Conservation (phyloP, 2,329 filamentous ascomycete genomes). For the Nigrograna mackinnonii region DNA sequence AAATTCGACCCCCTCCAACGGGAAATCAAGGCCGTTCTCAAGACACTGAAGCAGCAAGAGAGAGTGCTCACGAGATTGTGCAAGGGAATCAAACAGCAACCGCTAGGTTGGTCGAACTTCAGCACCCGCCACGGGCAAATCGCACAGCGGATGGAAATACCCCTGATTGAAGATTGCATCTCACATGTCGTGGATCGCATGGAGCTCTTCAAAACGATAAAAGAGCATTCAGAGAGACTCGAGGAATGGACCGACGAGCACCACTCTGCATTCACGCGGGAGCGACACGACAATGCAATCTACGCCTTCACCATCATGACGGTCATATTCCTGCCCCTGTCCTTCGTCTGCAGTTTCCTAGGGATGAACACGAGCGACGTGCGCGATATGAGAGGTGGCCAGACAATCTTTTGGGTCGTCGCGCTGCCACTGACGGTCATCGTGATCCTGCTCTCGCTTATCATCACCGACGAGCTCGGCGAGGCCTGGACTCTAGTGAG, state of each 20-base stretch:
- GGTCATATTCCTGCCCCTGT: slow-evolving; percentile 12
- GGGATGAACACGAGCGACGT: slow-evolving; percentile 22
- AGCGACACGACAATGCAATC: slow-evolving; percentile 9
- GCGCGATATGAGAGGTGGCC: slow-evolving; percentile 9
- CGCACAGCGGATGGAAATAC: background rate
- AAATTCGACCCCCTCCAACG: too few species aligned
- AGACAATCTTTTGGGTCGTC: slow-evolving; percentile 21
- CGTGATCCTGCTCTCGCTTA: slow-evolving; percentile 13
- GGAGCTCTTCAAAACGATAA: background rate
- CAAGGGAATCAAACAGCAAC: too few species aligned
- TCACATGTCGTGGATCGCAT: too few species aligned
- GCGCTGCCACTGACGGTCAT: too few species aligned
- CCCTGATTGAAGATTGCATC: background rate
- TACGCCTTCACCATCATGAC: slow-evolving; percentile 11
- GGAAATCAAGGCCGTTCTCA: too few species aligned
- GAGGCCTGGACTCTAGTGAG: background rate
- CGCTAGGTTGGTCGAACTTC: too few species aligned
- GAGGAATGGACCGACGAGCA: background rate
- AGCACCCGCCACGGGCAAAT: too few species aligned
- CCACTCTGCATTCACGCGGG: background rate
- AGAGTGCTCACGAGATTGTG: too few species aligned
- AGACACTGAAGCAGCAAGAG: too few species aligned
- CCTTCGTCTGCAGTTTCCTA: slow-evolving; percentile 15
- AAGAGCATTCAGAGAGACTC: background rate
- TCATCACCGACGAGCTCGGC: background rate